Evolutionary conservation across 768 basidiomycete species (phyloP), one percentile per base, ranked within the genome.

Genomic region (Phylloporus sp.): DNA sequence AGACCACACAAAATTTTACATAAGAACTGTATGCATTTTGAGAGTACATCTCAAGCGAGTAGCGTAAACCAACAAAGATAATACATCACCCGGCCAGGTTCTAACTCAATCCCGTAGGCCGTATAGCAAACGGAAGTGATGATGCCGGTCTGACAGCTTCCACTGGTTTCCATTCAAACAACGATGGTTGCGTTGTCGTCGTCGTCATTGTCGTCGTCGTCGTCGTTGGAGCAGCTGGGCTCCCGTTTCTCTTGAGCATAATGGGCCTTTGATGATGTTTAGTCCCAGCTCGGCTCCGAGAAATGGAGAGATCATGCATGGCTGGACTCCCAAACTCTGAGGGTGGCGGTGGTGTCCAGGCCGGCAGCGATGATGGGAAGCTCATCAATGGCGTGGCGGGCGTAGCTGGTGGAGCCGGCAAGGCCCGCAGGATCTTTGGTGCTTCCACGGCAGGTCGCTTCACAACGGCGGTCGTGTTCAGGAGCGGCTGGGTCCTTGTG

Each of bases 401-500:
- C 8, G 62, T 60, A 0, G 23, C 49, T 13, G 63, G 61, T 4
- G 60, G 58, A 1, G 23, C 45, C 1, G 68, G 68, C 16, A 57
- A 15, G 11, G 52, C 24, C 15, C 58, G 49, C 4, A 27, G 34
- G 5, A 9, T 34, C 20, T 54, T 36, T 9, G 54, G 54, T 2
- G 55, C 39, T 1, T 50, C 39, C 13, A 39, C 32, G 6, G 50
- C 55, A 7, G 47, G 49, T 5, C 41, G 39, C 39, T 51, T 56
- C n/a, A 11, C 35, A 2, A 56, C 59, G 1, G 78, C 83, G 49
- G 74, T 78, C 6, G 71, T 78, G 61, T 88, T 91, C 35, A 91
- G 67, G 31, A 88, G 68, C 0, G 91, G 90, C 54, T 82, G 76
- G 49, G 75, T 76, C 29, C 89, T 79, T 1, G 75, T 76, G 6